These are phyloP conservation scores for Suillus hirtellus DNA, from an alignment of 768 basidiomycete genomes.

Conservation along the genomic window DNA sequence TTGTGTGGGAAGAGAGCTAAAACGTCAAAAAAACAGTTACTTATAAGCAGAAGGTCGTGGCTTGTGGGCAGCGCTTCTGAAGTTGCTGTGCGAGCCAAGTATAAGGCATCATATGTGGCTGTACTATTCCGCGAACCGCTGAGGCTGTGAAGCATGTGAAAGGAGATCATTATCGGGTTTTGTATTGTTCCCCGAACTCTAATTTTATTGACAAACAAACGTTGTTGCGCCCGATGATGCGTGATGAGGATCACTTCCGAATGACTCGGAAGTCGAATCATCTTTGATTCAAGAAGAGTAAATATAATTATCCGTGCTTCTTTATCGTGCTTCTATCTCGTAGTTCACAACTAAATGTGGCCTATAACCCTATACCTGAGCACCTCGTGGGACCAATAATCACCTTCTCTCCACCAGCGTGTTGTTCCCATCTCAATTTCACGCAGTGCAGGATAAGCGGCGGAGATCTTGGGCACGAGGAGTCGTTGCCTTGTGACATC, in stretches of 20 bases:
- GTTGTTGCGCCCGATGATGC: not conserved
- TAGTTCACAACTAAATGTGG: not conserved
- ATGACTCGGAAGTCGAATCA: not conserved
- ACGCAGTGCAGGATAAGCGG: not conserved
- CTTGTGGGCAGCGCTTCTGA: not conserved
- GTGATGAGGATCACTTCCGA: not conserved
- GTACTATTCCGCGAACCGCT: not conserved
- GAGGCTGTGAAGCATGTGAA: not conserved
- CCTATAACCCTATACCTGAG: not conserved
- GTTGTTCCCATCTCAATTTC: constrained; percentile 2
- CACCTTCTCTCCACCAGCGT: constrained; percentile 1
- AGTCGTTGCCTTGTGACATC: not conserved
- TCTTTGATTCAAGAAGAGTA: not conserved
- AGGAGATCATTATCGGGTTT: too few relatives aligned
- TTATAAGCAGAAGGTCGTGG: not conserved
- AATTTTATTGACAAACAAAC: not conserved
- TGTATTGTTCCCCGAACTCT: not conserved
- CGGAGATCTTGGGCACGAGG: not conserved
- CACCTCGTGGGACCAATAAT: not conserved
- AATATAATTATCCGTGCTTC: not conserved
- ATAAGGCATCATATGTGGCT: not conserved
- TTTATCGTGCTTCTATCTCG: not conserved
- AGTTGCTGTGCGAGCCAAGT: not conserved
- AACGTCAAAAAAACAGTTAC: not conserved
- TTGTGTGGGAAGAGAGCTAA: not conserved